A percentile compares a stretch with the other conserved stretches of the same genome.
Evolutionary conservation across 768 basidiomycete genomes (phyloP).

Genomic region (Suillus discolor): DNA sequence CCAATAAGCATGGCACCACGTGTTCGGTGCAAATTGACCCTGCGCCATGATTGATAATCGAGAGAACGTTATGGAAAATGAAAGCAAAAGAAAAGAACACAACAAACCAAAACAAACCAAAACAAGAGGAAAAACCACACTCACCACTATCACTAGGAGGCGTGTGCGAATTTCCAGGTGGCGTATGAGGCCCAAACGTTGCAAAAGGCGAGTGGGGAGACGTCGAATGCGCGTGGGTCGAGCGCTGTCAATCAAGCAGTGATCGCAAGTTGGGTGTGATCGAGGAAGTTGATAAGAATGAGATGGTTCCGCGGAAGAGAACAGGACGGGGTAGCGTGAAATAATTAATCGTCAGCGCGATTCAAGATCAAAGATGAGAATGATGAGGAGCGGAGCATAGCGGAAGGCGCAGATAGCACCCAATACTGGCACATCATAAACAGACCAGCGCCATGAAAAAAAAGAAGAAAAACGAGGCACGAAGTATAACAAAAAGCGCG

Average conservation of each 20-base stretch:
- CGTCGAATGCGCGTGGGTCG: constrained; percentile 14
- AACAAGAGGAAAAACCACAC: constrained; percentile 8
- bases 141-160: constrained; percentile 31
- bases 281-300: neutral
- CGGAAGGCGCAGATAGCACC: too few species aligned
- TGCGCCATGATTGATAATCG: neutral
- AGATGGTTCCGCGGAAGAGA: neutral
- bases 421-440: neutral
- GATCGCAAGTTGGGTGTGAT: neutral
- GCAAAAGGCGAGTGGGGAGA: constrained; percentile 25
- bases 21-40: neutral
- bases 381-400: neutral
- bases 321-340: neutral
- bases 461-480: neutral
- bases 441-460: neutral
- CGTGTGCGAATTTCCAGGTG: constrained; percentile 27
- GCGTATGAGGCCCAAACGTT: constrained; percentile 16
- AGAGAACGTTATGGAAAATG: neutral
- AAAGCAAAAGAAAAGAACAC: neutral
- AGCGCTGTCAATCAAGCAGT: constrained; percentile 17
- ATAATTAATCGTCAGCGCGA: neutral
- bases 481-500: neutral
- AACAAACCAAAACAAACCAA: neutral
- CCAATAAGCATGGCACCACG: neutral
- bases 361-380: neutral